Percentiles rank a stretch among this genome's conserved stretches.
Evolutionary conservation across 1,284 basidiomycete genomes (phyloP).

Genomic region (Apiotrichum laibachii): DNA sequence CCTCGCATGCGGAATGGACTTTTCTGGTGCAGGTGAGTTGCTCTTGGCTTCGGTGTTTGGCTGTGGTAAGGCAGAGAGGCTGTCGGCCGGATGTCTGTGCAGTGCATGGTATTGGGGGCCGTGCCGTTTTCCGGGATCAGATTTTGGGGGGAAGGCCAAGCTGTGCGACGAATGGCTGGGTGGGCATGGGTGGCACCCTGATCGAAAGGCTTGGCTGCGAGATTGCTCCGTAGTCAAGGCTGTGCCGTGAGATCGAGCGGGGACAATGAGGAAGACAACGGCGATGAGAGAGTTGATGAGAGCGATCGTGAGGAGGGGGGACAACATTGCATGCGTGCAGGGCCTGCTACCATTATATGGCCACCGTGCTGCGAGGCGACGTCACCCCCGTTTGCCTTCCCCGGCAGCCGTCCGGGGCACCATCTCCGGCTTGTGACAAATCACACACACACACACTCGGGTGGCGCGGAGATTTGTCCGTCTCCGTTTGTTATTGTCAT

Average conservation of each 20-base stretch:
- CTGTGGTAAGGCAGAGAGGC: neutral
- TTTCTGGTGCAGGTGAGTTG: constrained; percentile 50
- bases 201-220: neutral
- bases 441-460: too few species aligned
- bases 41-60: neutral
- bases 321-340: too few species aligned
- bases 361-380: too few species aligned
- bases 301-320: too few species aligned
- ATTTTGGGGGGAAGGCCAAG: neutral
- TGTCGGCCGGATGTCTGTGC: neutral
- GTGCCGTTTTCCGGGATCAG: neutral
- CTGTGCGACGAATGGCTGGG: neutral
- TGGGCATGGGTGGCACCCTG: neutral
- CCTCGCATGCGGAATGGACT: constrained; percentile 60
- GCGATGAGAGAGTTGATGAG: too few species aligned
- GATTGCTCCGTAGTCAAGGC: too few species aligned
- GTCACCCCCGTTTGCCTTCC: too few species aligned
- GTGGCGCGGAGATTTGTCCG: neutral
- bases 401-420: too few species aligned
- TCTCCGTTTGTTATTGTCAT: neutral
- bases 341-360: too few species aligned
- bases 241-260: too few species aligned
- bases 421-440: too few species aligned
- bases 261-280: too few species aligned
- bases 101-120: neutral